These are phyloP conservation scores for Neolentinus lepideus DNA, from an alignment of 1,284 basidiomycete species.

Conservation along the genomic window DNA sequence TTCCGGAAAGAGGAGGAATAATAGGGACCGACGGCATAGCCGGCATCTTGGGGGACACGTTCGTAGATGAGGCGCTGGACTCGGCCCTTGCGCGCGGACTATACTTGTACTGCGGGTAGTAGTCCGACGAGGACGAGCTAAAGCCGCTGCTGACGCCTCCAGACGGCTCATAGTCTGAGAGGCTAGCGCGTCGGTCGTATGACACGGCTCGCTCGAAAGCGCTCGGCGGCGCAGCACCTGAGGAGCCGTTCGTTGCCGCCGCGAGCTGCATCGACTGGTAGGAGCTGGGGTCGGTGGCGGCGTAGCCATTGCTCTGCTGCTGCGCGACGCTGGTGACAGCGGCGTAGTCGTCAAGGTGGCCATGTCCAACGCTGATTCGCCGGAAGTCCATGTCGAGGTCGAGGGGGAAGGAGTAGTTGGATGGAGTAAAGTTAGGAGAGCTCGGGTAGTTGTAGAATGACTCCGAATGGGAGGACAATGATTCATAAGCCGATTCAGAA, in stretches of 20 bases:
- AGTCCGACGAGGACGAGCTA: conserved; percentile 43
- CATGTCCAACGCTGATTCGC: conserved; percentile 37
- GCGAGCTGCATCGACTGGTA: background rate
- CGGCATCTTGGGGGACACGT: conserved; percentile 44
- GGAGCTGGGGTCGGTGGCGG: conserved; percentile 13
- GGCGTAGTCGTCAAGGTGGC: conserved; percentile 40
- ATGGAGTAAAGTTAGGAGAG: conserved; percentile 38
- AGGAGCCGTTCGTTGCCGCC: background rate
- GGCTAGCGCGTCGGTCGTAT: conserved; percentile 21
- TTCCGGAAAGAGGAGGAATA: conserved; percentile 23
- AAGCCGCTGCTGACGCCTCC: conserved; percentile 4
- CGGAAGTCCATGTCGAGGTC: conserved; percentile 71
- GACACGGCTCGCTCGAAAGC: conserved; percentile 23
- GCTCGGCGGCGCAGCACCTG: conserved; percentile 12
- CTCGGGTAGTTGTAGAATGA: conserved; percentile 59
- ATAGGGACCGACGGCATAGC: conserved; percentile 29
- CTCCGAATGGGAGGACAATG: conserved; percentile 56
- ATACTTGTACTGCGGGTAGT: conserved; percentile 39
- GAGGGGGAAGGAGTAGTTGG: conserved; percentile 45
- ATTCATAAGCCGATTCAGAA: conserved; percentile 69
- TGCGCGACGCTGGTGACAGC: conserved; percentile 19
- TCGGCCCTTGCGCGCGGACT: conserved; percentile 22
- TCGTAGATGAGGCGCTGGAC: conserved; percentile 44
- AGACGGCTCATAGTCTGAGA: conserved; percentile 54
- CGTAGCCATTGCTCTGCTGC: conserved; percentile 7